phyloP scores from a whole-genome alignment of 148 eudicot species.

The Mesembryanthemum crystallinum region DNA sequence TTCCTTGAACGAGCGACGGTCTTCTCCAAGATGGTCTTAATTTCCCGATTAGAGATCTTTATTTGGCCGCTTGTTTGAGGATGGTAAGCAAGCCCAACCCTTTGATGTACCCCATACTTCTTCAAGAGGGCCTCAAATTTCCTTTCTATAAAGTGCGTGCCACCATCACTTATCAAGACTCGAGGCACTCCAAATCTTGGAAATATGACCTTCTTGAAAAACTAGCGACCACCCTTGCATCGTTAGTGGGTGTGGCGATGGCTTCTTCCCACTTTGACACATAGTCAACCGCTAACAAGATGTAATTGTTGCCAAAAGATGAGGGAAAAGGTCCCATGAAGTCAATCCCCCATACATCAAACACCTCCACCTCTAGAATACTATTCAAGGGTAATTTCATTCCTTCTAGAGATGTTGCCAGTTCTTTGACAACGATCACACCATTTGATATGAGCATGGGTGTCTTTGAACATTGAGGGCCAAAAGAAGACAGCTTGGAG shows the following conservation, averaged over 20 bases:
- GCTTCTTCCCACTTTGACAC: conserved; percentile 17
- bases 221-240: background rate
- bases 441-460: background rate
- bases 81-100: background rate
- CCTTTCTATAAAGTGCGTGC: background rate
- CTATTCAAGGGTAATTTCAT: background rate
- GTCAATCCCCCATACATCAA: conserved; percentile 6
- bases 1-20: background rate
- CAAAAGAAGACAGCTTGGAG: background rate
- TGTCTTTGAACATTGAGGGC: background rate
- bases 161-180: conserved; percentile 4
- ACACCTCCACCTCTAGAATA: background rate
- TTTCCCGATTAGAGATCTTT: background rate
- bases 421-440: background rate
- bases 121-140: background rate
- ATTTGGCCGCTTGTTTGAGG: conserved; percentile 8
- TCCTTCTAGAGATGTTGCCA: background rate
- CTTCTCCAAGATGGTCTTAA: background rate
- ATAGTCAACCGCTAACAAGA: conserved; percentile 3
- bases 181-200: background rate
- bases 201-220: background rate
- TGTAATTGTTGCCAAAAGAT: background rate
- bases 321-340: conserved; percentile 8
- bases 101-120: background rate
- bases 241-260: conserved; percentile 1